Percentiles rank a stretch among this genome's conserved stretches.
These are phyloP conservation scores for Penicillium sp. DNA, from an alignment of 2,329 filamentous ascomycete species.

Conservation along the genomic window DNA sequence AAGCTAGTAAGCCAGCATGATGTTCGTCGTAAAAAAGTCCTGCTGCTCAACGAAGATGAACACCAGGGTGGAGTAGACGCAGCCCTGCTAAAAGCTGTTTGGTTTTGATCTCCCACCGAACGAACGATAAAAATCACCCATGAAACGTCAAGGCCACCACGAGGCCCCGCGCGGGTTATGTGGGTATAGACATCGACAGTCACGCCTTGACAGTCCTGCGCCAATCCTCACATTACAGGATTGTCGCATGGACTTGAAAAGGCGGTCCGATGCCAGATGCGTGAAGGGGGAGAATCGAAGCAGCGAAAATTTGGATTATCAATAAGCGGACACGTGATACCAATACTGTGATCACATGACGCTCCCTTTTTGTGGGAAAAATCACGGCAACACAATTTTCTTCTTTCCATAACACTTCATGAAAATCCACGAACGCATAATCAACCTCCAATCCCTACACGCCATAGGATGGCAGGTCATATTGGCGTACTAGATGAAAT, in stretches of 20 bases:
- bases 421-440: slow-evolving; percentile 43
- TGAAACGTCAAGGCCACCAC: slow-evolving; percentile 33
- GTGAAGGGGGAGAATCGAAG: slow-evolving; percentile 1
- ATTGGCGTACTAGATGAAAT: slow-evolving; percentile 45
- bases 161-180: slow-evolving; percentile 25
- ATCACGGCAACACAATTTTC: slow-evolving; percentile 11
- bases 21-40: slow-evolving; percentile 46
- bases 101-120: slow-evolving; percentile 46
- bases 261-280: not conserved
- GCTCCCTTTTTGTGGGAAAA: slow-evolving; percentile 11
- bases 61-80: slow-evolving; percentile 48
- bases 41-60: slow-evolving; percentile 36
- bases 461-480: slow-evolving; percentile 45
- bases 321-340: slow-evolving; percentile 13
- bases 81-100: slow-evolving; percentile 47
- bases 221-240: slow-evolving; percentile 17
- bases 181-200: slow-evolving; percentile 8
- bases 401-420: slow-evolving; percentile 38
- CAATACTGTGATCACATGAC: slow-evolving; percentile 9
- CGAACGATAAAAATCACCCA: slow-evolving; percentile 39
- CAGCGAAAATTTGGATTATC: slow-evolving; percentile 4
- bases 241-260: not conserved
- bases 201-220: not conserved
- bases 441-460: slow-evolving; percentile 43
- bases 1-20: no score